Base-by-base conservation (phyloP, 345 rosid species). In the Camelina hispida region DNA sequence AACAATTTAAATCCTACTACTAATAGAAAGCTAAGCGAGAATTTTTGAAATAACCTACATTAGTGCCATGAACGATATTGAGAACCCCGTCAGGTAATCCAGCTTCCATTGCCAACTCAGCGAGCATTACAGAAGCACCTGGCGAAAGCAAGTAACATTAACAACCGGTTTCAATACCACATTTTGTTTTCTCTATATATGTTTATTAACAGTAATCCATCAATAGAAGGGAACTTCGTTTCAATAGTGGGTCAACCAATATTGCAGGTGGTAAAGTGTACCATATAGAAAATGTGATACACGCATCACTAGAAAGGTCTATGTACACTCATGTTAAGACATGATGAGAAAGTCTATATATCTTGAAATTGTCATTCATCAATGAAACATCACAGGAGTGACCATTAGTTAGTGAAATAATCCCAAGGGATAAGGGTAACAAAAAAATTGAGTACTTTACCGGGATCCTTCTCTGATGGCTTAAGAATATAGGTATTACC, bases 381-480 rank as follows among this genome's bases (percentile, higher is more conserved):
- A 47, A 20, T 46, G 2, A 34, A 65, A 44, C 22, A 47, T n/a
- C 6, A 46, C 30, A 20, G 17, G 42, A 10, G 14, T 1, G 17
- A 14, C 17, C 14, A 0, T 20, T 9, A 58, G 37, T 17, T 17
- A 42, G n/a, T 34, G 16, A 14, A 54, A 67, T 28, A 30, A 7
- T 40, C 62, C 3, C 7, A 42, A 52, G 51, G 5, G 35, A 62
- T 6, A 47, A 23, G 38, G 7, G 23, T 32, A 44, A 20, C 46
- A 28, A 18, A 22, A 18, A 22, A 0, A 2, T 35, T 8, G 50
- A 69, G 43, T 4, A 23, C 16, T 3, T 84, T 69, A 88, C 98
- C 98, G 5, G 98, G 98, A 82, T 91, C 98, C 81, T 94, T 94
- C 81, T 94, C 99, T 2, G 99, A 91, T 79, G 97, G 99, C 90